Evolutionary conservation across 495 filamentous ascomycete genomes (phyloP), one percentile per base, ranked within the genome.

Genomic region (Hyaloscypha variabilis): DNA sequence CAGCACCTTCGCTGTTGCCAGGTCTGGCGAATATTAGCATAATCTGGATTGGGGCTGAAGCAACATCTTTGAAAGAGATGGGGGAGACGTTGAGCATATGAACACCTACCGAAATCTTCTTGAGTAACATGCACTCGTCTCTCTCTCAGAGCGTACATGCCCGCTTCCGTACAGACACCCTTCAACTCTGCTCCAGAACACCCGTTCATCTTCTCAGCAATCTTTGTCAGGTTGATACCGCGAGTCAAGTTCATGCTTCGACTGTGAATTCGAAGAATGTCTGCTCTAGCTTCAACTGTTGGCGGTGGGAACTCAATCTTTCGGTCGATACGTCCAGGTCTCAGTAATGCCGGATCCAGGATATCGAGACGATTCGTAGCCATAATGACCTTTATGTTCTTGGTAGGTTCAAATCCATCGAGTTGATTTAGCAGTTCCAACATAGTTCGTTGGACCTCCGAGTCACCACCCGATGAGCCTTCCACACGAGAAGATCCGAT

Each of bases 361-460:
- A 98, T 98, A 74, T 99, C 95, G 53, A 98, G 84, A 74, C 95
- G 90, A 77, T 99, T 99, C 17, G 95, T 99, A 24, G 95, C 95
- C 95, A 98, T 98, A 79, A 99, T 94, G 74, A 99, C 94, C 77
- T 99, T 99, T 86, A 99, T 98, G 77, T 97, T 97, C 81, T 98
- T 97, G n/a, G 95, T 98, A 0, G 94, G 95, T 78, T 98, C 96
- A 77, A 99, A 99, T 11, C 95, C 95, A 73, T 99, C 95, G 42
- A 99, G 87, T 81, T 99, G 95, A 78, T 99, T 99, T 63, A 99
- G 86, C 58, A 99, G 85, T 75, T 99, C 95, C 74, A 99, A 76
- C 93, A 99, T 98, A n/a, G 96, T 99, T 62, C 95, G 90, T 77
- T 99, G 95, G 63, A 99, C 95, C 78, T 99, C 95, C n/a, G 93